phyloP scores from a whole-genome alignment of 352 stramenopile genomes.

The Phytophthora constricta region DNA sequence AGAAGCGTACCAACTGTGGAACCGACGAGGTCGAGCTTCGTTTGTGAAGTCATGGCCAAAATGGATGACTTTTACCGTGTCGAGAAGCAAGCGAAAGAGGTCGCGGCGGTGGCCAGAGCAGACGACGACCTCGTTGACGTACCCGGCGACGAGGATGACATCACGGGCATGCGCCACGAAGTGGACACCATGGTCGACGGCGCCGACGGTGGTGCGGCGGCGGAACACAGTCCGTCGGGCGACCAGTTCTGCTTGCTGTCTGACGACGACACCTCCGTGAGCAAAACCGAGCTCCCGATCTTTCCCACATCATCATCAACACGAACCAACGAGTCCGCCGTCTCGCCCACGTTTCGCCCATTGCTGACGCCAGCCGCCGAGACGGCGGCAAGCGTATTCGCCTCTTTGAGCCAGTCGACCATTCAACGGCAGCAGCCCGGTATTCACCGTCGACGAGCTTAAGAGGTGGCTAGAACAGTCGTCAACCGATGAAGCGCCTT shows the following conservation, averaged over 20 bases:
- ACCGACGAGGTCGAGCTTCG: background rate
- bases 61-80: constrained; percentile 2
- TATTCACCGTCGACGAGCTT: no score
- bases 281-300: background rate
- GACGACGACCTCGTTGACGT: background rate
- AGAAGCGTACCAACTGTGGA: background rate
- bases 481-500: background rate
- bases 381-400: no score
- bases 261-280: background rate
- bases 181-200: background rate
- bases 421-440: background rate
- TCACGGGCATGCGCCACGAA: background rate
- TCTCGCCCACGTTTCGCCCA: background rate
- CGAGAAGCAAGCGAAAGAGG: background rate
- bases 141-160: background rate
- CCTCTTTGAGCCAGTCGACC: background rate
- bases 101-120: background rate
- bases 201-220: background rate
- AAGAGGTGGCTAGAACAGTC: background rate
- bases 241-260: background rate
- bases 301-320: background rate
- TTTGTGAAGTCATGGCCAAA: background rate
- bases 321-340: background rate
- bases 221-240: background rate
- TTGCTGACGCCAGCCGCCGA: background rate